These are phyloP conservation scores for Phytophthora litchii DNA, from an alignment of 352 stramenopile genomes.

Conservation along the genomic window DNA sequence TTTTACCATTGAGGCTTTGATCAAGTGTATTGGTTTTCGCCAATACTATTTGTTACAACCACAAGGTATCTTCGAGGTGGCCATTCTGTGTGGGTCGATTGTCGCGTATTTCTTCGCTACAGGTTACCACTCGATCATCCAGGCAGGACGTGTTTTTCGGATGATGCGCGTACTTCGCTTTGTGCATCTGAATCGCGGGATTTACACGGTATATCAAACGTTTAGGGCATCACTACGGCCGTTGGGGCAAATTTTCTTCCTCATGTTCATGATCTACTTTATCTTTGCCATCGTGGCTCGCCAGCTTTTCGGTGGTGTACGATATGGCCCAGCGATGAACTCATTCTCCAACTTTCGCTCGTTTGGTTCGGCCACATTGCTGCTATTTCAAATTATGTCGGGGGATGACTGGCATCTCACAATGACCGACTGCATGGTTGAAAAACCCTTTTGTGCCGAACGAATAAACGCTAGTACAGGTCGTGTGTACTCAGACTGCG, in stretches of 20 bases:
- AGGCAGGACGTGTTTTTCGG: conserved; percentile 73
- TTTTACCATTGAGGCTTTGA: conserved; percentile 58
- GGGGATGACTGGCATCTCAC: conserved; percentile 83
- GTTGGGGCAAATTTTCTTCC: conserved; percentile 80
- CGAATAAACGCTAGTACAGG: conserved; percentile 37
- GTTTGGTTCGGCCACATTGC: conserved; percentile 60
- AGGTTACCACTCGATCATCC: conserved; percentile 71
- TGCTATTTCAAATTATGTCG: conserved; percentile 86
- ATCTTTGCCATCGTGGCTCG: conserved; percentile 79
- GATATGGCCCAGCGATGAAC: conserved; percentile 64
- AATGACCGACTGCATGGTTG: conserved; percentile 81
- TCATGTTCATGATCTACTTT: conserved; percentile 86
- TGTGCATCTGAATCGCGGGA: conserved; percentile 70
- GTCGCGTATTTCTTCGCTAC: conserved; percentile 67
- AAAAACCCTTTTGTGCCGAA: conserved; percentile 66
- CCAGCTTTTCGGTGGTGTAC: conserved; percentile 75
- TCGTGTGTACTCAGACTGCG: conserved; percentile 64
- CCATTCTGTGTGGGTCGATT: conserved; percentile 67
- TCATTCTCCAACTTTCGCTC: conserved; percentile 75
- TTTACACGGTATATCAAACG: conserved; percentile 81
- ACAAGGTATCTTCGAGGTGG: conserved; percentile 65
- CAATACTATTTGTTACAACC: conserved; percentile 68
- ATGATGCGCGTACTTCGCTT: conserved; percentile 82
- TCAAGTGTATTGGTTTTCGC: conserved; percentile 66
- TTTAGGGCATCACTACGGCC: conserved; percentile 71